phyloP scores from a whole-genome alignment of 805 yeast species.

The Starmerella potacharoeniae region DNA sequence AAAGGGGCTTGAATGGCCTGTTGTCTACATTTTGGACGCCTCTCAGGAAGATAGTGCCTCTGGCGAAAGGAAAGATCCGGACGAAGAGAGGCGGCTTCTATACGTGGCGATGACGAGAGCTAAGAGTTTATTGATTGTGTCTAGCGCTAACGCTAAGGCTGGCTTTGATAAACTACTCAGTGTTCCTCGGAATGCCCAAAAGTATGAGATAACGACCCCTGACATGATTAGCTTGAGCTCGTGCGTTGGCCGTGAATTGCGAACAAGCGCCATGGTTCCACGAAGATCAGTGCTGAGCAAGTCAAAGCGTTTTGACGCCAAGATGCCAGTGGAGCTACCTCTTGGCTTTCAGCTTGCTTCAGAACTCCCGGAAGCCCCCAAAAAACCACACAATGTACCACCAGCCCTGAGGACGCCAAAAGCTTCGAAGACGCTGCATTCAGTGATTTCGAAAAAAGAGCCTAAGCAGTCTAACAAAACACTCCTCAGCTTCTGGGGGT shows the following conservation, averaged over 20 bases:
- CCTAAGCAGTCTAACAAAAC: background rate
- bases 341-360: background rate
- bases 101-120: slow-evolving; percentile 89
- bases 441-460: background rate
- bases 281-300: background rate
- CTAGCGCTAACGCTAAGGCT: background rate
- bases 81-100: slow-evolving; percentile 75
- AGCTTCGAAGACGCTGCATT: no score
- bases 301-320: background rate
- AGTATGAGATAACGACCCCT: background rate
- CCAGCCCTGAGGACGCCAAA: no score
- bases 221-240: background rate
- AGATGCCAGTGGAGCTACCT: background rate
- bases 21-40: slow-evolving; percentile 65
- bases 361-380: background rate
- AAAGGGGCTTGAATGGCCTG: slow-evolving; percentile 93
- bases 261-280: background rate
- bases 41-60: slow-evolving; percentile 13
- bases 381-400: background rate
- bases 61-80: slow-evolving; percentile 25
- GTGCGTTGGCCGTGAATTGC: background rate
- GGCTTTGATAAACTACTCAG: background rate
- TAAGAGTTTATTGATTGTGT: slow-evolving; percentile 41
- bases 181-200: background rate
- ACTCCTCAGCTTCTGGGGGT: background rate